These are phyloP conservation scores for Taphrina flavorubra DNA, from an alignment of 1,139 yeast genomes.

Conservation along the genomic window DNA sequence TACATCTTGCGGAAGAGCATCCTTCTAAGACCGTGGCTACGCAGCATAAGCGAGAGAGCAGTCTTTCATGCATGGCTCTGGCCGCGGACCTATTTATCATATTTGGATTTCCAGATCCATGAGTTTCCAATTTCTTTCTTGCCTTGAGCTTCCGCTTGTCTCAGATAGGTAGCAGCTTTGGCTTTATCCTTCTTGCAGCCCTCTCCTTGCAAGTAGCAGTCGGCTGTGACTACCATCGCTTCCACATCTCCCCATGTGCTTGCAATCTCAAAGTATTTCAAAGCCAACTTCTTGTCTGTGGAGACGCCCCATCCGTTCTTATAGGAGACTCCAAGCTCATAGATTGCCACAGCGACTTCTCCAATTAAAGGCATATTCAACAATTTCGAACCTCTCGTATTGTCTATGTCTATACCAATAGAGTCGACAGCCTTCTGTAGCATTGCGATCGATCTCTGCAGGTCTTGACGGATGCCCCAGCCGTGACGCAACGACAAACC, in stretches of 20 bases:
- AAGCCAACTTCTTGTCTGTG: slow-evolving; percentile 64
- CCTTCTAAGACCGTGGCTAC: background rate
- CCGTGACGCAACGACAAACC: slow-evolving; percentile 74
- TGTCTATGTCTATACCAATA: slow-evolving; percentile 4
- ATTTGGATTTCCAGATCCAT: slow-evolving; percentile 80
- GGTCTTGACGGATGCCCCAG: slow-evolving; percentile 70
- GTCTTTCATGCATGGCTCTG: too few species aligned
- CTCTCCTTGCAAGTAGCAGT: slow-evolving; percentile 65
- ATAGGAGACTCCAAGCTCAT: slow-evolving; percentile 68
- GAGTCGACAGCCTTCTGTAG: slow-evolving; percentile 56
- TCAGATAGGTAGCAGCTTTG: slow-evolving; percentile 73
- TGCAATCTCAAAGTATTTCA: slow-evolving; percentile 67
- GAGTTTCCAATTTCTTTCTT: slow-evolving; percentile 70
- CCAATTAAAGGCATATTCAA: slow-evolving; percentile 44
- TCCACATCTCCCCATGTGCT: slow-evolving; percentile 73
- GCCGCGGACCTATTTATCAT: slow-evolving; percentile 50
- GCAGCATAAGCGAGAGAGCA: too few species aligned
- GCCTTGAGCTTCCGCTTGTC: slow-evolving; percentile 71
- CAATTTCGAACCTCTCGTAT: slow-evolving; percentile 20
- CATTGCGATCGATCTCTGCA: slow-evolving; percentile 66
- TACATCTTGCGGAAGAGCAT: background rate
- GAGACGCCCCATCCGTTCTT: slow-evolving; percentile 66
- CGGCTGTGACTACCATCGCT: slow-evolving; percentile 75
- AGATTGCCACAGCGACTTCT: slow-evolving; percentile 55
- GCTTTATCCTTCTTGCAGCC: slow-evolving; percentile 64